Evolutionary conservation across 2,329 filamentous ascomycete genomes (phyloP).

Genomic region (Neonectria coccinea): DNA sequence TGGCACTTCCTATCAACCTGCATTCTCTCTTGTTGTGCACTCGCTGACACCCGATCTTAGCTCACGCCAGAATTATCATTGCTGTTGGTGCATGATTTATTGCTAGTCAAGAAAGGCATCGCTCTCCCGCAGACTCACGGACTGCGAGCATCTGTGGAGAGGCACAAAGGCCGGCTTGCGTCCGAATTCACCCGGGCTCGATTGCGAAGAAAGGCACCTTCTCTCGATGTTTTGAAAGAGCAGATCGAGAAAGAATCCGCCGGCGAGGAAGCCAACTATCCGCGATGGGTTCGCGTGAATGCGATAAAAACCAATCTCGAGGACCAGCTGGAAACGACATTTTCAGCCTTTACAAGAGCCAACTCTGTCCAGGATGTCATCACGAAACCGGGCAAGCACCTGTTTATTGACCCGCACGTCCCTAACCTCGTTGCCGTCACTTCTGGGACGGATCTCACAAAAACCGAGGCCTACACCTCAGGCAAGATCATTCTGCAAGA

Average conservation of each 20-base stretch:
- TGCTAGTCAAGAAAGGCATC: slow-evolving; percentile 85
- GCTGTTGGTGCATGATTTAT: slow-evolving; percentile 86
- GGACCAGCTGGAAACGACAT: slow-evolving; percentile 80
- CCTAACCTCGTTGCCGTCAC: slow-evolving; percentile 86
- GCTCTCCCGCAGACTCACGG: slow-evolving; percentile 84
- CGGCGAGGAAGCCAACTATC: slow-evolving; percentile 69
- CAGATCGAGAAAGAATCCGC: slow-evolving; percentile 65
- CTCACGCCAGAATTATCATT: slow-evolving; percentile 84
- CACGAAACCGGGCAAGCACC: slow-evolving; percentile 56
- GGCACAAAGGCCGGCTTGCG: slow-evolving; percentile 82
- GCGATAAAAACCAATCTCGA: slow-evolving; percentile 77
- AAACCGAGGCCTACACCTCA: slow-evolving; percentile 76
- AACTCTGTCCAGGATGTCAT: slow-evolving; percentile 68
- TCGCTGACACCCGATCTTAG: slow-evolving; percentile 57
- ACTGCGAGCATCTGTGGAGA: slow-evolving; percentile 78
- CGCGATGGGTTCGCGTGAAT: slow-evolving; percentile 94
- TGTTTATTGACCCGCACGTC: slow-evolving; percentile 83
- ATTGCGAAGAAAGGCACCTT: slow-evolving; percentile 75
- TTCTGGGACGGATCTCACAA: slow-evolving; percentile 77
- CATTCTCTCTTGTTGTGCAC: no score
- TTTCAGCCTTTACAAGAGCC: slow-evolving; percentile 71
- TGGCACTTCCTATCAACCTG: slow-evolving; percentile 32
- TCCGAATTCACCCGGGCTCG: slow-evolving; percentile 87
- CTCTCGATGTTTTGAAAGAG: slow-evolving; percentile 73
- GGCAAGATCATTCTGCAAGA: slow-evolving; percentile 93